Conservation (phyloP, 2,329 filamentous ascomycete species). For the Exserohilum rostratum region DNA sequence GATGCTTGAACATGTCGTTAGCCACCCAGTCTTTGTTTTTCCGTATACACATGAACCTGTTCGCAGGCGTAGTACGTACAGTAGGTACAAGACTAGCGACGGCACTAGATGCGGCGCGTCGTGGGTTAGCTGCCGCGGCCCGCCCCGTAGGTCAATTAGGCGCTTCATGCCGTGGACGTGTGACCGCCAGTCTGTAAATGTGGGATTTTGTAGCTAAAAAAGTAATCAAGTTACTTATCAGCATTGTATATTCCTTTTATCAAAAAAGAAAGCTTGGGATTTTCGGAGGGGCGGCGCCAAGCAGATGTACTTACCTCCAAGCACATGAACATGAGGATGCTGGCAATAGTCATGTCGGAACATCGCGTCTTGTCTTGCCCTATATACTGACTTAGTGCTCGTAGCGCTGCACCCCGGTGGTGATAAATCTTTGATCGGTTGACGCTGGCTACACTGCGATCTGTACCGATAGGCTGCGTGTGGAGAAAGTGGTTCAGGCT, state of each 20-base stretch:
- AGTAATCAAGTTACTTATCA: no score
- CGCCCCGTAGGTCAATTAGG: conserved; percentile 39
- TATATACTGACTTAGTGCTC: conserved; percentile 30
- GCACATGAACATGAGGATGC: conserved; percentile 38
- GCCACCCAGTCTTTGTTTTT: background rate
- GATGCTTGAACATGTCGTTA: conserved; percentile 23
- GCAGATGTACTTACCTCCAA: conserved; percentile 33
- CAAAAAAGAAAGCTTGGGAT: no score
- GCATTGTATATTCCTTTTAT: no score
- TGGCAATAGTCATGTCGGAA: conserved; percentile 34
- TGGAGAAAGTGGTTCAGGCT: conserved; percentile 35
- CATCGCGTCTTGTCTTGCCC: conserved; percentile 31
- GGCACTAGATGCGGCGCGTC: conserved; percentile 25
- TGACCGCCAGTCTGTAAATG: conserved; percentile 31
- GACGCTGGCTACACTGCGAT: conserved; percentile 10
- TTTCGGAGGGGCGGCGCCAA: no score
- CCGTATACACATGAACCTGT: no score
- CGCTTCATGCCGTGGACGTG: conserved; percentile 35
- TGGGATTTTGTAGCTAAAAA: conserved; percentile 34
- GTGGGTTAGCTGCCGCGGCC: conserved; percentile 25
- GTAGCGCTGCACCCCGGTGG: conserved; percentile 38
- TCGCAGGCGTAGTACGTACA: no score
- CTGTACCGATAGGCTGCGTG: conserved; percentile 17
- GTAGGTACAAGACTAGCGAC: conserved; percentile 30
- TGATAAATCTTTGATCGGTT: conserved; percentile 34